Evolutionary conservation across 768 basidiomycete genomes (phyloP).

Genomic region (Boletus fagicola): DNA sequence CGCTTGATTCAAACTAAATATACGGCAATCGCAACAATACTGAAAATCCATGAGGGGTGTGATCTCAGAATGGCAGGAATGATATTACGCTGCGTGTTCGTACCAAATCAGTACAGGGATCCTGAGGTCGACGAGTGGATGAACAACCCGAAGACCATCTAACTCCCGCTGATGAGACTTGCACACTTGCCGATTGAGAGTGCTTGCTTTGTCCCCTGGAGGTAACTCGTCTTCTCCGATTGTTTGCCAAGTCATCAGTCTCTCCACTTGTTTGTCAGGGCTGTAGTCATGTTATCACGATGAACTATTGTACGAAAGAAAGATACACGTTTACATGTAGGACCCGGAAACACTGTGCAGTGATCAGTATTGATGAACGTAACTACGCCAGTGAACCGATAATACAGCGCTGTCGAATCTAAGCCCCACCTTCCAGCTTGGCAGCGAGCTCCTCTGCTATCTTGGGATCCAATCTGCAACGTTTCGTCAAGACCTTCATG

Average conservation of each 20-base stretch:
- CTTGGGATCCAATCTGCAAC: conserved; percentile 24
- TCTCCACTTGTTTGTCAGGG: neutral
- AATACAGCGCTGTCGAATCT: neutral
- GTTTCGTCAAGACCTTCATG: conserved; percentile 28
- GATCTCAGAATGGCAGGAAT: neutral
- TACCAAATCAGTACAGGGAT: neutral
- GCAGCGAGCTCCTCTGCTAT: conserved; percentile 22
- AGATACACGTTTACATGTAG: conserved; percentile 8
- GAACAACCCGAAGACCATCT: neutral
- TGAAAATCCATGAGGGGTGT: neutral
- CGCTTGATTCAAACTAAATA: neutral
- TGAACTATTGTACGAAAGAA: neutral
- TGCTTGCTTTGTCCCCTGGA: neutral
- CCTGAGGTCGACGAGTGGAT: neutral
- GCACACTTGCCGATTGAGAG: conserved; percentile 1
- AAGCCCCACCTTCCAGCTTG: conserved; percentile 11
- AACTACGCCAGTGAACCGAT: neutral
- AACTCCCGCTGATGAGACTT: neutral
- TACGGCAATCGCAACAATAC: neutral
- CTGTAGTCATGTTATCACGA: neutral
- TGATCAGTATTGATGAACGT: neutral
- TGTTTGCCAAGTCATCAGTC: neutral
- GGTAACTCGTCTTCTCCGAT: neutral
- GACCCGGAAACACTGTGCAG: conserved; percentile 1
- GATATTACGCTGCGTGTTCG: neutral